A percentile compares a stretch with the other conserved stretches of the same genome.
phyloP scores from a whole-genome alignment of 1,284 basidiomycete genomes.

The Ganoderma lingzhi region DNA sequence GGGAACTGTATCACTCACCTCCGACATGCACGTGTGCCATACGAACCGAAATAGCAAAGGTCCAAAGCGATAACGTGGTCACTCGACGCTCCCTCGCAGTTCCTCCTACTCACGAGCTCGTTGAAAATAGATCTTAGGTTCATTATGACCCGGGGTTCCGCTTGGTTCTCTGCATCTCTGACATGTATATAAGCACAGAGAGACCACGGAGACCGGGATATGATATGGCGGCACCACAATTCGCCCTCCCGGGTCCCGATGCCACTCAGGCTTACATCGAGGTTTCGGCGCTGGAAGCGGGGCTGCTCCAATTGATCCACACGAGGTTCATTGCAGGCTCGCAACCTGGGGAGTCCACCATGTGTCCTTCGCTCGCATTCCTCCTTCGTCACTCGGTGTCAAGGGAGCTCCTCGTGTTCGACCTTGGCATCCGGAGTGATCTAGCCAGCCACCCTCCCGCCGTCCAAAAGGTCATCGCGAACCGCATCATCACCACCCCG shows the following conservation, averaged over 20 bases:
- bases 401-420: conserved; percentile 54
- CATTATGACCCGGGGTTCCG: not conserved
- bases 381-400: conserved; percentile 54
- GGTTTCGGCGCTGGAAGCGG: conserved; percentile 61
- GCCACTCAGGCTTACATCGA: conserved; percentile 52
- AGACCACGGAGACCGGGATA: not conserved
- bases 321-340: conserved; percentile 49
- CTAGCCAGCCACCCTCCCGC: conserved; percentile 49
- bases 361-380: conserved; percentile 55
- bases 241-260: conserved; percentile 43
- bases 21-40: not conserved
- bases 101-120: not conserved
- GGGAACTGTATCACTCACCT: not conserved
- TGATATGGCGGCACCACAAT: not conserved
- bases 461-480: conserved; percentile 24
- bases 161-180: too few species aligned
- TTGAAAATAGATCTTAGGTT: not conserved
- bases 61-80: not conserved
- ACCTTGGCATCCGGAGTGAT: conserved; percentile 62
- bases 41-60: not conserved
- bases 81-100: not conserved
- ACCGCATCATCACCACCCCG: conserved; percentile 38
- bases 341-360: conserved; percentile 33
- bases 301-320: conserved; percentile 47
- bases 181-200: not conserved